Evolutionary conservation across 2,329 filamentous ascomycete species (phyloP), one percentile per base, ranked within the genome.

Genomic region (Metarhizium anisopliae): DNA sequence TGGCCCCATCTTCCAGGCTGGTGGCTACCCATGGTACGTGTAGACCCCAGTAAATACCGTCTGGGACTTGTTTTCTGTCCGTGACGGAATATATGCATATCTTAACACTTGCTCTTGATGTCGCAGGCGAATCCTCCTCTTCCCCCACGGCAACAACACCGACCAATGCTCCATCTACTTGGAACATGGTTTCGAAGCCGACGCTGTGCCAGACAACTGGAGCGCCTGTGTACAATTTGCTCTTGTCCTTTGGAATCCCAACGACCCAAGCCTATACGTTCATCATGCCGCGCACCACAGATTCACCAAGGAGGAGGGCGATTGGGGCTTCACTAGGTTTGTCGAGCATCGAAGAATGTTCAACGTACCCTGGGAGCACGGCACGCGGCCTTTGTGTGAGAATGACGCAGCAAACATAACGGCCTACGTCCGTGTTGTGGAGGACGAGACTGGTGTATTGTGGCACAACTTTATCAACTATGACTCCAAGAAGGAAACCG

Each of bases 281-380:
- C 88, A 96, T 64, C 85, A 90, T 75, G 81, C 77, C 47, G 94
- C 94, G n/a, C 90, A 92, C 63, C 94, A 99, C 69, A 87, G 94
- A 57, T 99, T 97, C 71, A 97, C 91, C 4, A 89, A 89, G 60
- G 94, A 97, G 47, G 94, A 99, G 71, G 91, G 90, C 29, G 94
- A 99, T 66, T 99, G 94, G 94, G 94, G 94, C 1, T 99, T 99
- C 70, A 99, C 94, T n/a, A 80, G 93, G 55, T 99, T 97, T 67
- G 85, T 91, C 13, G 94, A 97, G 69, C 80, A 95, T 52, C 82
- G 90, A 54, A 87, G 85, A 65, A 86, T 97, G 69, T 95, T 96
- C 67, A 86, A 86, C 58, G 77, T 85, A 38, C 80, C 83, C 2
- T 95, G 87, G 82, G 88, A 94, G 56, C 82, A 84, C 25, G 75